Percentiles rank a stretch among this genome's conserved stretches.
Evolutionary conservation across 2,329 filamentous ascomycete species (phyloP).

Genomic region (Arachnomyces sp.): DNA sequence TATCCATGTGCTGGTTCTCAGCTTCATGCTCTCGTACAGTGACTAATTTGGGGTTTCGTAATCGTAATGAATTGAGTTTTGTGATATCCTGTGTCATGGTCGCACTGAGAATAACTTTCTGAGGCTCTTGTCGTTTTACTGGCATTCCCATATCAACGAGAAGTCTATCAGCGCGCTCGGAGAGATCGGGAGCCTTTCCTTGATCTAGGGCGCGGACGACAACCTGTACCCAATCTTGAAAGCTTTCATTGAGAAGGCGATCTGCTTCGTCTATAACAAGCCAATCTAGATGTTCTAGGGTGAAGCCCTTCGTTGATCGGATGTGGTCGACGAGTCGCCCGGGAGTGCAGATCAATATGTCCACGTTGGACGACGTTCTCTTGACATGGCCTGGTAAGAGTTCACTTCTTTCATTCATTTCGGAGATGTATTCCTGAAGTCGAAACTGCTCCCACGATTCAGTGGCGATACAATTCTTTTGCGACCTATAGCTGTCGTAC

Average conservation of each 20-base stretch:
- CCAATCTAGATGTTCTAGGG: conserved; percentile 72
- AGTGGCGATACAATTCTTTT: conserved; percentile 35
- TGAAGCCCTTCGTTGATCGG: conserved; percentile 74
- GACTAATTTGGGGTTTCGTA: conserved; percentile 68
- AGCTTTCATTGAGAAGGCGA: conserved; percentile 81
- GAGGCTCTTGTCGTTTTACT: conserved; percentile 42
- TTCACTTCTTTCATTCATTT: conserved; percentile 31
- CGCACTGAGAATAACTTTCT: conserved; percentile 82
- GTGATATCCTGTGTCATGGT: conserved; percentile 85
- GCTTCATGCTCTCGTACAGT: conserved; percentile 41
- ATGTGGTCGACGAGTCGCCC: conserved; percentile 89
- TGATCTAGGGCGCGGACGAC: conserved; percentile 55
- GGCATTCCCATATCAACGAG: conserved; percentile 29
- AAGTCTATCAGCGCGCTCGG: conserved; percentile 33
- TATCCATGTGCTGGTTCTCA: conserved; percentile 15
- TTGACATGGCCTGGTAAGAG: conserved; percentile 55
- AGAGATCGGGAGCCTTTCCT: conserved; percentile 43
- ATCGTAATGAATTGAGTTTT: conserved; percentile 64
- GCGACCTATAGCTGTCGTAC: conserved; percentile 55
- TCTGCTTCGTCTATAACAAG: conserved; percentile 91
- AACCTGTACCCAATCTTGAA: conserved; percentile 78
- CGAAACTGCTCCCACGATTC: conserved; percentile 43
- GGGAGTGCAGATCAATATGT: conserved; percentile 85
- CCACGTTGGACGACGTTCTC: conserved; percentile 64
- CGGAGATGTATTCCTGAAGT: conserved; percentile 38